phyloP scores from a whole-genome alignment of 768 basidiomycete genomes.

The Lactarius hatsudake region DNA sequence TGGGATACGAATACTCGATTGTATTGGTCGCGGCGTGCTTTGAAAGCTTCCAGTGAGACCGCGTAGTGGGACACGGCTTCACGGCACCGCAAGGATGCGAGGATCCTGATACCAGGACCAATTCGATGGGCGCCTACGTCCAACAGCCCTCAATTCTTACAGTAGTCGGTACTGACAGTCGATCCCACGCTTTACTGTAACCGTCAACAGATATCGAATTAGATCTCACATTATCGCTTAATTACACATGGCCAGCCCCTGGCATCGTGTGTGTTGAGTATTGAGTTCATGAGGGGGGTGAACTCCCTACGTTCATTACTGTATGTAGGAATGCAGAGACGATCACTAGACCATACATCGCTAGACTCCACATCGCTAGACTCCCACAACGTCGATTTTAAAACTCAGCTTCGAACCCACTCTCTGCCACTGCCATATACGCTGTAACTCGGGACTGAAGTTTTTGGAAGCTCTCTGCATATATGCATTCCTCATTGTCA shows the following conservation, averaged over 20 bases:
- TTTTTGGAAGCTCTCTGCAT: not conserved
- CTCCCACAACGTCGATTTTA: not conserved
- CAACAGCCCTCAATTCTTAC: not conserved
- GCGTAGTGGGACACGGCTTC: not conserved
- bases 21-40: not conserved
- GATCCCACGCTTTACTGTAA: not conserved
- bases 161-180: not conserved
- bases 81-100: not conserved
- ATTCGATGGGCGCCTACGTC: not conserved
- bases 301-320: not conserved
- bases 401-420: not conserved
- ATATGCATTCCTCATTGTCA: not conserved
- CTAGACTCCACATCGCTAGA: conserved; percentile 6
- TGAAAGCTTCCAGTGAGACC: not conserved
- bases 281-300: not conserved
- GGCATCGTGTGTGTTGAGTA: not conserved
- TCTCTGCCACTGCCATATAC: not conserved
- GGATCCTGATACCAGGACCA: conserved; percentile 2
- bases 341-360: not conserved
- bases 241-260: not conserved
- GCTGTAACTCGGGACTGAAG: not conserved
- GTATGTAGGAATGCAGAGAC: not conserved
- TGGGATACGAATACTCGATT: conserved; percentile 2
- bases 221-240: not conserved
- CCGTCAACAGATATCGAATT: not conserved